A percentile compares a stretch with the other conserved stretches of the same genome.
These are phyloP conservation scores for Backusella mclennaniae DNA, from an alignment of 192 early-diverging fungal species.

Conservation along the genomic window DNA sequence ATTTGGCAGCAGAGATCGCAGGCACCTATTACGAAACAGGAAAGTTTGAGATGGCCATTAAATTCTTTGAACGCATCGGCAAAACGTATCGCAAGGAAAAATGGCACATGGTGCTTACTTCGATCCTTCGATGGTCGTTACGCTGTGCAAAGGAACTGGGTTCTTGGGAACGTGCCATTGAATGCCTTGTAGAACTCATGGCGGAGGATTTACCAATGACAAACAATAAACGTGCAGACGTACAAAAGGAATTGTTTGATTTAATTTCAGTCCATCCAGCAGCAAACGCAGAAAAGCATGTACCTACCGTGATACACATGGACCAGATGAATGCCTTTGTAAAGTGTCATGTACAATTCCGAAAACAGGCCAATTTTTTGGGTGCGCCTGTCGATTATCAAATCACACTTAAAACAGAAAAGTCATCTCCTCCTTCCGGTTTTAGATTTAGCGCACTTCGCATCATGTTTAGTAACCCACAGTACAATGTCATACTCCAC, in stretches of 20 bases:
- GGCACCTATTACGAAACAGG: slow-evolving; percentile 72
- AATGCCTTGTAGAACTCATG: slow-evolving; percentile 72
- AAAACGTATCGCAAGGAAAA: slow-evolving; percentile 88
- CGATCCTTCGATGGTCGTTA: slow-evolving; percentile 62
- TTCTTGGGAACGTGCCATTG: slow-evolving; percentile 57
- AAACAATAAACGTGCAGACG: slow-evolving; percentile 24
- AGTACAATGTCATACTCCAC: slow-evolving; percentile 51
- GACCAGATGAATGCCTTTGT: slow-evolving; percentile 64
- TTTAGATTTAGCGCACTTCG: slow-evolving; percentile 48
- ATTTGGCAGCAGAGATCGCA: slow-evolving; percentile 85
- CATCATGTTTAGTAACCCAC: slow-evolving; percentile 57
- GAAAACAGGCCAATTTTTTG: slow-evolving; percentile 51
- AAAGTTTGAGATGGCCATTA: slow-evolving; percentile 84
- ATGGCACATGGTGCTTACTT: slow-evolving; percentile 71
- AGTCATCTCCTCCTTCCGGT: slow-evolving; percentile 43
- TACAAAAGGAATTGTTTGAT: slow-evolving; percentile 42
- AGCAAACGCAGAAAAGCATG: slow-evolving; percentile 25
- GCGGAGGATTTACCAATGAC: slow-evolving; percentile 36
- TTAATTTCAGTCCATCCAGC: slow-evolving; percentile 26
- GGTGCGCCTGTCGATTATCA: slow-evolving; percentile 58
- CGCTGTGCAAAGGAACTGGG: slow-evolving; percentile 71
- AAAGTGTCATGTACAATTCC: slow-evolving; percentile 47
- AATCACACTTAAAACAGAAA: slow-evolving; percentile 45
- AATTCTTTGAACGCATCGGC: slow-evolving; percentile 85
- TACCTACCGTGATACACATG: slow-evolving; percentile 49